phyloP scores from a whole-genome alignment of 2,329 filamentous ascomycete genomes.

The Aspergillus clavatus region DNA sequence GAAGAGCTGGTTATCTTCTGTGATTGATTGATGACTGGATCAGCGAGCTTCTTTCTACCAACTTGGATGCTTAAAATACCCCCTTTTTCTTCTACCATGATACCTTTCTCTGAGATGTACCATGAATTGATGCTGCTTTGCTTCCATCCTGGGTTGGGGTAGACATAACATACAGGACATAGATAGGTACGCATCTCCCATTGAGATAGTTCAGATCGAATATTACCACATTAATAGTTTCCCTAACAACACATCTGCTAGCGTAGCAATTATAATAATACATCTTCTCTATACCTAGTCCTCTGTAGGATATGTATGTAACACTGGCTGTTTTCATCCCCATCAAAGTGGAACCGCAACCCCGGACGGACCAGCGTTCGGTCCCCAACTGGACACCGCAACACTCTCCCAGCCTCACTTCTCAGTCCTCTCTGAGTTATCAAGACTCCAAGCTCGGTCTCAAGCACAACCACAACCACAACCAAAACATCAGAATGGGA shows the following conservation, averaged over 20 bases:
- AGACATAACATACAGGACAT: neutral
- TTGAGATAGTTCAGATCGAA: too few species aligned
- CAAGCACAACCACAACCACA: too few species aligned
- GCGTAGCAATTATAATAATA: too few species aligned
- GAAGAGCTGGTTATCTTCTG: slow-evolving; percentile 28
- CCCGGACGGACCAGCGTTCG: slow-evolving; percentile 1
- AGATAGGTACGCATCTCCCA: neutral
- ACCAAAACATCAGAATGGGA: too few species aligned
- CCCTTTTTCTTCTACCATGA: neutral
- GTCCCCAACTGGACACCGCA: neutral
- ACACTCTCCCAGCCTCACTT: too few species aligned
- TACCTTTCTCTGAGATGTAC: neutral
- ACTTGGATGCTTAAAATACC: slow-evolving; percentile 8
- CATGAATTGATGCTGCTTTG: slow-evolving; percentile 4
- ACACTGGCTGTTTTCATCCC: too few species aligned
- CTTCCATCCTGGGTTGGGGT: neutral
- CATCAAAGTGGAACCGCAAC: neutral
- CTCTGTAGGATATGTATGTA: too few species aligned
- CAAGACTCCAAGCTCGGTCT: too few species aligned
- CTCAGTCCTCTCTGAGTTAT: too few species aligned
- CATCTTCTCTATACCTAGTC: too few species aligned
- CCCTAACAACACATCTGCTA: too few species aligned
- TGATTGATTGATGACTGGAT: slow-evolving; percentile 19
- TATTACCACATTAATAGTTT: too few species aligned
- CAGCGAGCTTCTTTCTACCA: slow-evolving; percentile 7